Conservation (phyloP, 441 rosid species). For the Monsonia emarginata region DNA sequence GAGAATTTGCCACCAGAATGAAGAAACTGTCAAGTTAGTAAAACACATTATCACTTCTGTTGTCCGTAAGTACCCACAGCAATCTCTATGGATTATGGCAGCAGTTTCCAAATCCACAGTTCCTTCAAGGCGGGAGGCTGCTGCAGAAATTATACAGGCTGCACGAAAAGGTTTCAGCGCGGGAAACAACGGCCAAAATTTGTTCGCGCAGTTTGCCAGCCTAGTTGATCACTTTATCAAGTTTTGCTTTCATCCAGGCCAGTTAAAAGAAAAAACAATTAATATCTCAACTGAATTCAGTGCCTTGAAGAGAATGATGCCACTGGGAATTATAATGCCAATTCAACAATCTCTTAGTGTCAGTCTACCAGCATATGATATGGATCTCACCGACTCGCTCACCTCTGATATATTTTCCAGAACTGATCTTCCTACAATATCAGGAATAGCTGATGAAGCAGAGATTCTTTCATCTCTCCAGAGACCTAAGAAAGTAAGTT, state of each 20-base stretch:
- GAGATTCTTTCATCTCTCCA: slow-evolving; percentile 99
- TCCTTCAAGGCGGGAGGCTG: slow-evolving; percentile 87
- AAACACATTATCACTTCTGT: slow-evolving; percentile 76
- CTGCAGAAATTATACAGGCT: slow-evolving; percentile 88
- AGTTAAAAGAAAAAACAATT: slow-evolving; percentile 67
- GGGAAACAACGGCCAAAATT: slow-evolving; percentile 61
- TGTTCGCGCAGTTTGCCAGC: slow-evolving; percentile 85
- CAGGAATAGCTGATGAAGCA: slow-evolving; percentile 87
- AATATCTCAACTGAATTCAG: slow-evolving; percentile 93
- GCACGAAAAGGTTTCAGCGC: slow-evolving; percentile 76
- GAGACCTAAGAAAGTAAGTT: slow-evolving; percentile 78
- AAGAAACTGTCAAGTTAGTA: slow-evolving; percentile 68
- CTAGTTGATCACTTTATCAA: slow-evolving; percentile 82
- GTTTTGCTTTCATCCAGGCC: slow-evolving; percentile 89
- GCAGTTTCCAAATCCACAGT: slow-evolving; percentile 95
- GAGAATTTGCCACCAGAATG: slow-evolving; percentile 96
- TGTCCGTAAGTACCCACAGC: slow-evolving; percentile 85
- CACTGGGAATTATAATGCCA: slow-evolving; percentile 85
- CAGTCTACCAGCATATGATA: slow-evolving; percentile 59
- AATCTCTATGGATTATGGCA: slow-evolving; percentile 95
- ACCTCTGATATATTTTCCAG: slow-evolving; percentile 64
- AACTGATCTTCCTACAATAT: slow-evolving; percentile 80
- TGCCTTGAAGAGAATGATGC: slow-evolving; percentile 98
- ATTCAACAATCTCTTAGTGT: slow-evolving; percentile 88
- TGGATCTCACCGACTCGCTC: slow-evolving; percentile 35